These are phyloP conservation scores for Talaromyces amestolkiae DNA, from an alignment of 2,329 filamentous ascomycete genomes.

Conservation along the genomic window DNA sequence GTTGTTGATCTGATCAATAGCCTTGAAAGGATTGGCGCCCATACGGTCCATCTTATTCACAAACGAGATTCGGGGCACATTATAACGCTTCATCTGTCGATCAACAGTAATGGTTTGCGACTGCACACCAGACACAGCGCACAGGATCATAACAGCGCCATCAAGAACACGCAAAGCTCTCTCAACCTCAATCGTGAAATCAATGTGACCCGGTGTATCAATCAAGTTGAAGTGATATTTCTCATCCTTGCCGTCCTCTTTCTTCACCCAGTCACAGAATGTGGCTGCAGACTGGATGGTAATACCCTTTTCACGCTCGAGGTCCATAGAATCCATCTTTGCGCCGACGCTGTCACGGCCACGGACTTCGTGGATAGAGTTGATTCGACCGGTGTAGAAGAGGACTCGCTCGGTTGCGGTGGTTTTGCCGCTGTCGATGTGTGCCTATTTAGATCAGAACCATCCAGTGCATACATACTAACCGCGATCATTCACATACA, in stretches of 20 bases:
- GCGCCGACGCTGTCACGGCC: conserved; percentile 86
- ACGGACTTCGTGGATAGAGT: conserved; percentile 93
- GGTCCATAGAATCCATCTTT: conserved; percentile 99
- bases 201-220: conserved; percentile 96
- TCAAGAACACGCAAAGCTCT: conserved; percentile 90
- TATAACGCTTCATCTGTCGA: conserved; percentile 97
- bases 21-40: conserved; percentile 97
- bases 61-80: conserved; percentile 91
- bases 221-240: conserved; percentile 98
- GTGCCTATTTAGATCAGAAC: conserved; percentile 58
- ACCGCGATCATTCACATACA: conserved; percentile 43
- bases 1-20: conserved; percentile 93
- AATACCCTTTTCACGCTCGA: conserved; percentile 97
- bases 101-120: conserved; percentile 98
- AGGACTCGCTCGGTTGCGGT: conserved; percentile 94
- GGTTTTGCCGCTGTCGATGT: conserved; percentile 98
- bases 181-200: conserved; percentile 99
- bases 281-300: conserved; percentile 98
- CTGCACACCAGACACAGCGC: conserved; percentile 94
- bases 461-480: not conserved
- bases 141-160: conserved; percentile 97
- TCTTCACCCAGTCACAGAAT: conserved; percentile 95
- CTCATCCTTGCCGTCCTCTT: conserved; percentile 72
- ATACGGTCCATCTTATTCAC: conserved; percentile 99
- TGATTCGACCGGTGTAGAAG: conserved; percentile 96